Conservation (phyloP, 1,284 basidiomycete species). For the Ceratobasidium sp. region DNA sequence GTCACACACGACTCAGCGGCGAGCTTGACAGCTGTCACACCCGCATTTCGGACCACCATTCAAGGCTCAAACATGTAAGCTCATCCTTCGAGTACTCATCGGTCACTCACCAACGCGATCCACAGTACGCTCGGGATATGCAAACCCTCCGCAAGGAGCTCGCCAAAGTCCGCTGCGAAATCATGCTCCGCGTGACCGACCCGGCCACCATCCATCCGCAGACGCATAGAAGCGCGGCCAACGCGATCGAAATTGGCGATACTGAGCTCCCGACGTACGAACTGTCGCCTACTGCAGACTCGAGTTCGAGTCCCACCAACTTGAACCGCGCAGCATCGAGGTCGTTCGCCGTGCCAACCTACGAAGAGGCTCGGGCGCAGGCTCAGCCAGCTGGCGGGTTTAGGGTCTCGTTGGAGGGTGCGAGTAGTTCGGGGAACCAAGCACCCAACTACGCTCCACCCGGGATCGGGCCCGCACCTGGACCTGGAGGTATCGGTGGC, state of each 20-base stretch:
- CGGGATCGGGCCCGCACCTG: conserved; percentile 9
- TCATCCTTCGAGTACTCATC: background rate
- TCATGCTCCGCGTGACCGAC: conserved; percentile 30
- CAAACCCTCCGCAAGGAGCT: conserved; percentile 23
- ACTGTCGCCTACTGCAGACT: background rate
- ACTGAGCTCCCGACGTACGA: conserved; percentile 31
- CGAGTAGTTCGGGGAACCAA: background rate
- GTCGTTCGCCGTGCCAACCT: conserved; percentile 23
- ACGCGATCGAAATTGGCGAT: conserved; percentile 29
- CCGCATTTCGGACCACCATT: conserved; percentile 2
- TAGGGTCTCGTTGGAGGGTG: conserved; percentile 3
- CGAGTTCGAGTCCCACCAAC: background rate
- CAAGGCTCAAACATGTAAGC: conserved; percentile 4
- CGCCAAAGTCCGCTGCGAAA: conserved; percentile 20
- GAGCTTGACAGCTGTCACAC: background rate
- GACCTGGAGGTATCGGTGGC: conserved; percentile 28
- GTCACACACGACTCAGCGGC: background rate
- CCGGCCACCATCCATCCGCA: conserved; percentile 17
- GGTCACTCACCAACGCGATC: background rate
- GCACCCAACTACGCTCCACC: conserved; percentile 13
- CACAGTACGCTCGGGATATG: background rate
- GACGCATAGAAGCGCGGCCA: conserved; percentile 3
- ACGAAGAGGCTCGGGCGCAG: conserved; percentile 28
- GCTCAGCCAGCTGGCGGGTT: conserved; percentile 20
- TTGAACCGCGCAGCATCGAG: background rate